Base-by-base conservation (phyloP, 1,284 basidiomycete species). In the Malassezia furfur region DNA sequence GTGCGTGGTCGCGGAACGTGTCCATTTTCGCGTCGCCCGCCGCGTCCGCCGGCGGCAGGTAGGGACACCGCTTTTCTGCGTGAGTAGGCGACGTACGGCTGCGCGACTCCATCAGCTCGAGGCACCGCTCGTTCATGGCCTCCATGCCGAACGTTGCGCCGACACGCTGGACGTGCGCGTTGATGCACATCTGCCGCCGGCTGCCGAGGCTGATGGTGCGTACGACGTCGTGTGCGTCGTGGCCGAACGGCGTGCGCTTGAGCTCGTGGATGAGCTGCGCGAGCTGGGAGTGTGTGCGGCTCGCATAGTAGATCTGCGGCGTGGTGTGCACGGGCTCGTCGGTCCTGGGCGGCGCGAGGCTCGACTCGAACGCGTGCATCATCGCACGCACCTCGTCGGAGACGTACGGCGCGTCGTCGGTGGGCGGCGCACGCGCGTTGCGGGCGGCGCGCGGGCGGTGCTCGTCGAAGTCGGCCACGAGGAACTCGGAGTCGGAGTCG, bases 211-310 rank as follows among this genome's bases (percentile, higher is more conserved):
- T 52, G 62, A 70, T 34, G 41, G 68, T 52, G 25, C 65, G 62
- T 30, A 66, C 50, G 5, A 64, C 52, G 11, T 50, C 47, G 8
- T 54, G 43, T 2, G 50, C 19, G 28, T 38, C 57, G 15, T 50
- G 32, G 54, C 70, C 47, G 71, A 82, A 79, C 9, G 79, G 79
- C 3, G 88, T 83, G 68, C 85, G 88, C 36, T 80, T 80, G 8
- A 96, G 79, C 75, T 98, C 94, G 5, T 85, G 83, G 11, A 93
- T 80, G 12, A 96, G 82, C 73, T 98, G 93, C 1, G 88, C 81
- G 2, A 98, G 82, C 70, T 98, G 93, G 2, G 88, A 90, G 76
- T 98, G 93, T 0, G 93, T 98, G 30, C 94, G 81, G 0, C 91
- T 96, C 0, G 90, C 87, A 72, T 91, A 96, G 72, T 85, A 91